Evolutionary conservation across 1,139 yeast genomes (phyloP), one percentile per base, ranked within the genome.

Genomic region (Kurtzmaniella quercitrusa): DNA sequence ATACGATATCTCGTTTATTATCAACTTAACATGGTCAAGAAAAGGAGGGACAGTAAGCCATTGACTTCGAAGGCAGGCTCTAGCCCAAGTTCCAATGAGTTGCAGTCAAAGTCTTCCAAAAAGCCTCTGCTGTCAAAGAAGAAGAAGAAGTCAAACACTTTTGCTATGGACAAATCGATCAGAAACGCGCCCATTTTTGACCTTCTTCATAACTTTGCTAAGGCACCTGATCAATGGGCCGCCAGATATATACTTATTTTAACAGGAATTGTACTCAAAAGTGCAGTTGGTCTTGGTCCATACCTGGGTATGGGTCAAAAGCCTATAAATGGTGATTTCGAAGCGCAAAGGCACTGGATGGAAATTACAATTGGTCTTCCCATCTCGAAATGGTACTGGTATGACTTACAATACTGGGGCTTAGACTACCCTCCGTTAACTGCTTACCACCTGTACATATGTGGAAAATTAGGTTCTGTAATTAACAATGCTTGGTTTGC

Each of bases 271-370:
- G 78, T 93, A 16, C 73, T 91, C 3, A 71, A 96, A 50, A 76
- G 88, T 40, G 96, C 95, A 1, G 84, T 93, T 15, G 96, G 97
- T 0, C 68, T 91, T 38, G 98, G 98, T 0, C 77, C 91, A 3
- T 91, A 80, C 58, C 88, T 95, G 40, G 98, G 95, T 0, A 60
- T 64, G 50, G 66, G 70, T 8, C 66, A 71, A 3, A 80, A 84
- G 12, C 98, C 98, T 6, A 78, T 88, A 78, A 82, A 71, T 66
- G 98, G 98, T 3, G 98, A 93, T 60, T 93, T 93, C 58, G 99
- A 94, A 62, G 98, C 98, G 0, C 98, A 94, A 61, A 75, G 98
- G 50, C 98, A 93, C 60, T 93, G 98, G 98, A 77, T 93, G 80
- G 98, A 94, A 60, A 70, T 93, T 45, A 91, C 98, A 0, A 80